Evolutionary conservation across 2,329 filamentous ascomycete genomes (phyloP).

Genomic region (Pezicula radicicola): DNA sequence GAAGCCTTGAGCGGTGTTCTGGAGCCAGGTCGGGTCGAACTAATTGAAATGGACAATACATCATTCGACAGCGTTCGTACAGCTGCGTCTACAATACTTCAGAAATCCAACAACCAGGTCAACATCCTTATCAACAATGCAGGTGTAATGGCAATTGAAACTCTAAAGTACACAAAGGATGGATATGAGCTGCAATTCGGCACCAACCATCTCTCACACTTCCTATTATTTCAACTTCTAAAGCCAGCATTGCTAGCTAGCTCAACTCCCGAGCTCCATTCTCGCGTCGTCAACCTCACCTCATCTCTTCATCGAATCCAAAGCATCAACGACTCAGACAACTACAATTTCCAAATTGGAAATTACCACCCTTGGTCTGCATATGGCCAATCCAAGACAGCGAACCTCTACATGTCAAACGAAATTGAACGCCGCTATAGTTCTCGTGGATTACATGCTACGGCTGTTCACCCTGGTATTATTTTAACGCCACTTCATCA

Average conservation of each 20-base stretch:
- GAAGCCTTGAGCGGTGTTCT: slow-evolving; percentile 36
- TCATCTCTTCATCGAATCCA: slow-evolving; percentile 38
- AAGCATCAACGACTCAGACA: slow-evolving; percentile 36
- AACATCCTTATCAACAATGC: slow-evolving; percentile 28
- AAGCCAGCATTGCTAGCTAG: slow-evolving; percentile 38
- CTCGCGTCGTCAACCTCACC: slow-evolving; percentile 44
- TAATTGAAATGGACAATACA: slow-evolving; percentile 31
- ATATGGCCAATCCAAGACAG: slow-evolving; percentile 41
- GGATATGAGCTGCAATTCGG: slow-evolving; percentile 49
- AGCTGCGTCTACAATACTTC: slow-evolving; percentile 24
- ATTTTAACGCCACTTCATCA: slow-evolving; percentile 8
- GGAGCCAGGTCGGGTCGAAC: slow-evolving; percentile 21
- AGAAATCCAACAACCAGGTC: slow-evolving; percentile 20
- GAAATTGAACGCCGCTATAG: slow-evolving; percentile 42
- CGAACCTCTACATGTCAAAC: slow-evolving; percentile 43
- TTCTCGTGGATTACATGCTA: slow-evolving; percentile 32
- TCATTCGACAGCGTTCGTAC: slow-evolving; percentile 29
- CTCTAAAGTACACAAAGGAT: slow-evolving; percentile 35
- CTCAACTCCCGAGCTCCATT: slow-evolving; percentile 35
- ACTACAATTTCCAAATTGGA: slow-evolving; percentile 19
- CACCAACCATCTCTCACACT: slow-evolving; percentile 50
- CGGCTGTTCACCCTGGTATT: slow-evolving; percentile 38
- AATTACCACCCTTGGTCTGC: slow-evolving; percentile 32
- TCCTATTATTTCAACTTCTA: slow-evolving; percentile 49
- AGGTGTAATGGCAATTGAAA: slow-evolving; percentile 16